phyloP scores from a whole-genome alignment of 306 rosid genomes.

The Citrullus colocynthis region DNA sequence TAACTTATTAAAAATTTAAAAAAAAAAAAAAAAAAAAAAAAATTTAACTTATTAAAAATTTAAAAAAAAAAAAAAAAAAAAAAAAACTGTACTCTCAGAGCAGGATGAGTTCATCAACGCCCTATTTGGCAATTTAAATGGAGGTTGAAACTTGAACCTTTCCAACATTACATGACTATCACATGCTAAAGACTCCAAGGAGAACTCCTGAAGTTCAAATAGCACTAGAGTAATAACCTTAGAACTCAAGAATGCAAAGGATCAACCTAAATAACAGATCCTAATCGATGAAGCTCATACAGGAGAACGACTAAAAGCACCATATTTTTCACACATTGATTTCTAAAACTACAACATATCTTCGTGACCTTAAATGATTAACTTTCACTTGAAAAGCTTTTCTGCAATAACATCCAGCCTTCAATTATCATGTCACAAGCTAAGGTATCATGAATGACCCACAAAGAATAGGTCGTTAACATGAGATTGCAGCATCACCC shows the following conservation, averaged over 20 bases:
- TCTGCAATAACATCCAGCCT: not conserved
- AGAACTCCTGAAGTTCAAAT: not conserved
- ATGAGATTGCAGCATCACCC: not conserved
- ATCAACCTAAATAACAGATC: not conserved
- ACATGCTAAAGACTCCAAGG: not conserved
- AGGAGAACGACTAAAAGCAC: not conserved
- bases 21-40: too few species aligned
- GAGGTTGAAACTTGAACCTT: not conserved
- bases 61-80: not conserved
- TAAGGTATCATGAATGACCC: not conserved
- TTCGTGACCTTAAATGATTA: conserved; percentile 4
- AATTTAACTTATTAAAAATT: too few species aligned
- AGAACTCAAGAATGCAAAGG: not conserved
- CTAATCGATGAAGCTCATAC: not conserved
- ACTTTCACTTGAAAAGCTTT: not conserved
- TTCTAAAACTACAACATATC: conserved; percentile 1
- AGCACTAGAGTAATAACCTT: not conserved
- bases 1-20: too few species aligned
- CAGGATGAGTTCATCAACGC: not conserved
- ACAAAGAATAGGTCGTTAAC: not conserved
- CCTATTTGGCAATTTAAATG: not conserved
- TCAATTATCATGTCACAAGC: not conserved
- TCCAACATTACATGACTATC: not conserved
- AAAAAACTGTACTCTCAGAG: not conserved
- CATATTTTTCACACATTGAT: not conserved